Conservation (phyloP, 2,329 filamentous ascomycete genomes). For the Endoconidiophora polonica region DNA sequence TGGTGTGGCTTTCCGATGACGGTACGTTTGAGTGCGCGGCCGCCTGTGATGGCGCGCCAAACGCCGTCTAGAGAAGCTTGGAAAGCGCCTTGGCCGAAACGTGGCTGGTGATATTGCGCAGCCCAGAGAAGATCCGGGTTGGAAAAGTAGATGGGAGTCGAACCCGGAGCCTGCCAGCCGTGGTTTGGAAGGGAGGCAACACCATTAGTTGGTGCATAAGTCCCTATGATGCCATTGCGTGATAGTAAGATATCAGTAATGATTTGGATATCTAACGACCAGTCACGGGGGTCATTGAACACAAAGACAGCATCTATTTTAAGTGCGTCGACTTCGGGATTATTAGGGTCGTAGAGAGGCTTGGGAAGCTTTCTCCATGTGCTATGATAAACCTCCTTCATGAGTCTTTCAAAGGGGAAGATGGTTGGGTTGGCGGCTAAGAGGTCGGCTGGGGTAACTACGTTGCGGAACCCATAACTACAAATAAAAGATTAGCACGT, state of each 20-base stretch:
- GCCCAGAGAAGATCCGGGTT: conserved; percentile 89
- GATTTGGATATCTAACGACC: conserved; percentile 77
- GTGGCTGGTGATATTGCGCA: conserved; percentile 65
- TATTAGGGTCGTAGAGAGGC: conserved; percentile 27
- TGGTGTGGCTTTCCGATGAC: conserved; percentile 71
- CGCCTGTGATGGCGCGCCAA: conserved; percentile 56
- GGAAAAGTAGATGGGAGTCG: conserved; percentile 71
- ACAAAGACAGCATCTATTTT: conserved; percentile 85
- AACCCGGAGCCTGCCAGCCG: conserved; percentile 69
- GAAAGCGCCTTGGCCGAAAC: conserved; percentile 85
- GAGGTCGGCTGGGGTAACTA: conserved; percentile 76
- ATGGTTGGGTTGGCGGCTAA: conserved; percentile 54
- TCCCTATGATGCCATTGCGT: conserved; percentile 61
- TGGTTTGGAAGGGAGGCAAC: conserved; percentile 44
- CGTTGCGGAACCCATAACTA: conserved; percentile 57
- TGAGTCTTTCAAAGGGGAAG: conserved; percentile 66
- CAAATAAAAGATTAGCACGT: not conserved
- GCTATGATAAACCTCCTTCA: conserved; percentile 41
- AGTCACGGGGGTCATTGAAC: conserved; percentile 92
- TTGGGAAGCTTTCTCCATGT: conserved; percentile 41
- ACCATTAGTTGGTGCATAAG: conserved; percentile 57
- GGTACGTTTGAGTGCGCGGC: conserved; percentile 40
- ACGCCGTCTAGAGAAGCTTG: conserved; percentile 64
- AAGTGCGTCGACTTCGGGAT: conserved; percentile 29
- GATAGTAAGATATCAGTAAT: conserved; percentile 74